Evolutionary conservation across 2,329 filamentous ascomycete species (phyloP), one percentile per base, ranked within the genome.

Genomic region (Diaporthe citriasiana): DNA sequence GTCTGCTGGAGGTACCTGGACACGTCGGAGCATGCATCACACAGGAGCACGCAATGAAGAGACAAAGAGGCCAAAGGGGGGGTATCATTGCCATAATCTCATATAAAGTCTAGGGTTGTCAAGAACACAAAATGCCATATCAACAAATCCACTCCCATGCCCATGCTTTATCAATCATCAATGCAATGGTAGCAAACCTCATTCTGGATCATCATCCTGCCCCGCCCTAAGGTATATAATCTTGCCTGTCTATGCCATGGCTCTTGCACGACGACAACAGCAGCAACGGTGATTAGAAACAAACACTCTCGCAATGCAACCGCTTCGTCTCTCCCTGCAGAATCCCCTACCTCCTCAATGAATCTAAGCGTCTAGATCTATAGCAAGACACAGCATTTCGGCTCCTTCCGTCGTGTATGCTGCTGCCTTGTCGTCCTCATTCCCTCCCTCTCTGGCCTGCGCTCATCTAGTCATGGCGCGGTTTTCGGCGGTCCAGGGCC

Each of bases 71-170:
- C 63, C 45, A 66, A 66, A 66, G 51, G 22, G 63, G 60, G 63
- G 63, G 63, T 66, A 66, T 66, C 63, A 66, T 66, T 66, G 63
- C 63, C 30, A 66, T 66, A 66, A 66, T 66, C 63, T 66, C 63
- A 66, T 51, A 66, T 66, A 66, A 51, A 66, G 63, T 66, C 63
- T 66, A 40, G 63, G 30, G 30, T 66, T 66, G 63, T 66, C 45
- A 66, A 66, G 63, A 66, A 66, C 45, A 51, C 30, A 66, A 51
- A 51, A 66, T 50, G 45, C 63, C 63, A 51, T n/a, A 51, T 51
- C 45, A 66, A 66, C 60, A 38, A 66, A 51, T 51, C 63, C 63
- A 66, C 63, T 66, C n/a, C 63, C 45, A 51, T 66, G 45, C 45
- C 63, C 63, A 51, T 66, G 45, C 63, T 66, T 66, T 51, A 51